Conservation (phyloP, 495 filamentous ascomycete species). For the Penicillium longicatenatum region DNA sequence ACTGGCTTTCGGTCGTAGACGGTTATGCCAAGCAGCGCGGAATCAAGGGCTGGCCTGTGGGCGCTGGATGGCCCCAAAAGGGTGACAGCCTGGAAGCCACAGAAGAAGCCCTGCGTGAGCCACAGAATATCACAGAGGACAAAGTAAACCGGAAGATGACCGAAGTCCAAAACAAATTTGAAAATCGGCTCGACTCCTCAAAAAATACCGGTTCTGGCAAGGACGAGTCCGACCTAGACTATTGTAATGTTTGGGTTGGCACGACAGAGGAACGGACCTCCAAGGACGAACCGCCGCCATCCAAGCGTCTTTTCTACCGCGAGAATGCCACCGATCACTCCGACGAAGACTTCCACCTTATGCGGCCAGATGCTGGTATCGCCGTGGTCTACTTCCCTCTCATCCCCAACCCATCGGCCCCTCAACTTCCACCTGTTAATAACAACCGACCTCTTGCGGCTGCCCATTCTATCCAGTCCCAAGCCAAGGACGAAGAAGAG, state of each 20-base stretch:
- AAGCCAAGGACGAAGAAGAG: conserved; percentile 23
- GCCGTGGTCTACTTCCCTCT: conserved; percentile 90
- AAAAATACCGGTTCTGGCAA: conserved; percentile 9
- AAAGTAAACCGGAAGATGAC: conserved; percentile 65
- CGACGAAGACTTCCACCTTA: conserved; percentile 72
- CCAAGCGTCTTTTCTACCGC: conserved; percentile 56
- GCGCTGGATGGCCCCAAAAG: conserved; percentile 81
- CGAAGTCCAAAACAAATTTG: conserved; percentile 50
- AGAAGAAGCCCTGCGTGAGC: conserved; percentile 64
- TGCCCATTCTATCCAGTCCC: conserved; percentile 17
- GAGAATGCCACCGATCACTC: conserved; percentile 27
- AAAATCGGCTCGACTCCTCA: not conserved
- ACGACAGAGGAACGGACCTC: conserved; percentile 68
- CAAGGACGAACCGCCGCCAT: conserved; percentile 63
- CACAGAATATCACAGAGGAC: conserved; percentile 59
- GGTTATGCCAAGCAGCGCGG: conserved; percentile 87
- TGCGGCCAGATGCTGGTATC: conserved; percentile 78
- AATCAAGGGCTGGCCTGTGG: conserved; percentile 90
- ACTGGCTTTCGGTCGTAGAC: conserved; percentile 92
- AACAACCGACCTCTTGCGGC: conserved; percentile 29
- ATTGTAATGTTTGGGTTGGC: conserved; percentile 96
- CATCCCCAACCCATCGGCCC: conserved; percentile 66
- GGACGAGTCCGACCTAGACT: conserved; percentile 65
- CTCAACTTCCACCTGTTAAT: conserved; percentile 31
- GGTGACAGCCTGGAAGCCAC: conserved; percentile 54